Conservation (phyloP, 257 asterid species). For the Solanum etuberosum region DNA sequence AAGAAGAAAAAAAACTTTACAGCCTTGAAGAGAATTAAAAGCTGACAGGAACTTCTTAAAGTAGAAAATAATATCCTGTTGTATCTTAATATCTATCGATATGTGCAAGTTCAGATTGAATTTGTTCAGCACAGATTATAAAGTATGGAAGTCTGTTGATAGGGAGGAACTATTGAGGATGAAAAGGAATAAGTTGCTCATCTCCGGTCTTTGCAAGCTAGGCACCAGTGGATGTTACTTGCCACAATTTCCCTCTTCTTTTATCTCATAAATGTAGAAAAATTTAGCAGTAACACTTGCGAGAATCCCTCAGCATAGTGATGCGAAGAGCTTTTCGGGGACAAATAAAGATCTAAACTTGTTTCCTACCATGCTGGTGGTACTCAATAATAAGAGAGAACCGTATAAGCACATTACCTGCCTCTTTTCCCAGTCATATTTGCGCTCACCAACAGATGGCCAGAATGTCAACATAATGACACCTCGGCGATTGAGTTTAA, state of each 20-base stretch:
- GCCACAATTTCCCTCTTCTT: background rate
- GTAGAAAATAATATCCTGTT: background rate
- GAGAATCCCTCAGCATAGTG: background rate
- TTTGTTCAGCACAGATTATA: background rate
- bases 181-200: background rate
- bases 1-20: background rate
- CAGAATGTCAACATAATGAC: slow-evolving; percentile 55
- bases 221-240: background rate
- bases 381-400: background rate
- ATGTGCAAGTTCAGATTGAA: background rate
- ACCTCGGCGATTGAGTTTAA: slow-evolving; percentile 65
- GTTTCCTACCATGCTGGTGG: background rate
- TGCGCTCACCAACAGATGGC: slow-evolving; percentile 89
- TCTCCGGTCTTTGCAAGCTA: background rate
- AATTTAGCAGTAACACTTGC: background rate
- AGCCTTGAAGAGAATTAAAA: background rate
- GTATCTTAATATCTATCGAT: background rate
- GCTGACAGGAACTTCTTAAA: background rate
- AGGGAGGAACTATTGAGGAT: background rate
- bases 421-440: slow-evolving; percentile 80
- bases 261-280: background rate
- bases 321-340: background rate
- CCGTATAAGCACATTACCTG: slow-evolving; percentile 34
- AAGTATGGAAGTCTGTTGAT: background rate
- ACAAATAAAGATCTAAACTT: background rate